Evolutionary conservation across 2,329 filamentous ascomycete genomes (phyloP).

Genomic region (Scedosporium boydii): DNA sequence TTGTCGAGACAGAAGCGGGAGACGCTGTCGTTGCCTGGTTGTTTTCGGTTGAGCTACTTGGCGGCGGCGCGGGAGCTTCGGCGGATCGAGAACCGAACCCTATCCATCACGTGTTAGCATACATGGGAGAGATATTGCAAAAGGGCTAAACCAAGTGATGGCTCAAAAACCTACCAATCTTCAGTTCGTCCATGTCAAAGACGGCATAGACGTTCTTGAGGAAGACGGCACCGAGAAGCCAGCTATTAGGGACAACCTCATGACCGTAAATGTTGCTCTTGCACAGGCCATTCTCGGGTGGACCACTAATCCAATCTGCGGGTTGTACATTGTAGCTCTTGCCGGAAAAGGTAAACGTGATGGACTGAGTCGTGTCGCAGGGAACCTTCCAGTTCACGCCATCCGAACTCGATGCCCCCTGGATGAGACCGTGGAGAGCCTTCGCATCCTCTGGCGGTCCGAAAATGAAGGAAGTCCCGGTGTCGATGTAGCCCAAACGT

Average conservation of each 20-base stretch:
- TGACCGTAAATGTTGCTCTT: constrained; percentile 68
- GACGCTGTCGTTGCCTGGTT: not conserved
- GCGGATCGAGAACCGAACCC: not conserved
- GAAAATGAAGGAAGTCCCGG: constrained; percentile 72
- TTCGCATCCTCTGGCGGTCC: constrained; percentile 58
- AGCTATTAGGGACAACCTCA: constrained; percentile 52
- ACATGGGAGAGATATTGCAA: not conserved
- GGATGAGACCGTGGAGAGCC: constrained; percentile 57
- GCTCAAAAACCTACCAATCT: constrained; percentile 45
- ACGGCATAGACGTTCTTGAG: constrained; percentile 84
- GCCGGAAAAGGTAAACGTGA: constrained; percentile 61
- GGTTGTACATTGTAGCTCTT: constrained; percentile 56
- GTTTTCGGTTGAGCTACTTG: not conserved
- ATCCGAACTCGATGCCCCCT: constrained; percentile 43
- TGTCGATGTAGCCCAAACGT: constrained; percentile 65
- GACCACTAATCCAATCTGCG: constrained; percentile 57
- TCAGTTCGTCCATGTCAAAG: constrained; percentile 64
- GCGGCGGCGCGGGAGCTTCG: not conserved
- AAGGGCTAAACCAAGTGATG: not conserved
- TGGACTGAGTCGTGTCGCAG: constrained; percentile 51
- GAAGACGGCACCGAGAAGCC: constrained; percentile 80
- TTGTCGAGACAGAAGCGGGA: not conserved
- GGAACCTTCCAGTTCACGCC: constrained; percentile 61
- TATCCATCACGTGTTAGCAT: not conserved
- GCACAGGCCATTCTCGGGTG: constrained; percentile 34